These are phyloP conservation scores for Drechmeria coniospora DNA, from an alignment of 2,329 filamentous ascomycete species.

Conservation along the genomic window DNA sequence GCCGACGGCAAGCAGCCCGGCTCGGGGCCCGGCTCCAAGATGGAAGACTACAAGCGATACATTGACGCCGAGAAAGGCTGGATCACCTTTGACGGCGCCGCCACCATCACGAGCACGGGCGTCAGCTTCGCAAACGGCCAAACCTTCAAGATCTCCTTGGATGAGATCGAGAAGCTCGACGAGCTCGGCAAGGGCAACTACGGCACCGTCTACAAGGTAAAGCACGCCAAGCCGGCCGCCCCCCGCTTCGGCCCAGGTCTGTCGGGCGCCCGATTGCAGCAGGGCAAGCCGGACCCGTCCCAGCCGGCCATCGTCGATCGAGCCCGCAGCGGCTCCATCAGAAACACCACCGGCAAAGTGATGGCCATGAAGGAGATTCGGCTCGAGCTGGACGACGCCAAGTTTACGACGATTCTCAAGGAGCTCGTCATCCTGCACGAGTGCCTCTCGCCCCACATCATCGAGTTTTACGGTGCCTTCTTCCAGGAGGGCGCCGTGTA, in stretches of 20 bases:
- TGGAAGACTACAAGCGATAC: constrained; percentile 55
- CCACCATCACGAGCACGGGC: constrained; percentile 72
- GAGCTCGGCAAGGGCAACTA: constrained; percentile 98
- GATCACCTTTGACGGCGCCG: constrained; percentile 84
- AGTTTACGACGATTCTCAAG: constrained; percentile 94
- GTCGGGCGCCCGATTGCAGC: constrained; percentile 26
- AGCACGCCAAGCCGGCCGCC: constrained; percentile 53
- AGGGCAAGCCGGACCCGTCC: constrained; percentile 20
- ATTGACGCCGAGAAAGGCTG: constrained; percentile 87
- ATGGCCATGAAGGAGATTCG: constrained; percentile 99
- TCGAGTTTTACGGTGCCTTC: constrained; percentile 97
- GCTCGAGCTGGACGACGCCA: constrained; percentile 87
- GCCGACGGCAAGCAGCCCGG: constrained; percentile 16
- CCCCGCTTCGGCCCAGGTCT: constrained; percentile 45
- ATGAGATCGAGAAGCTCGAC: constrained; percentile 84
- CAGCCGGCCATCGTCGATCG: constrained; percentile 14
- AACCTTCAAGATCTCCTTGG: constrained; percentile 84
- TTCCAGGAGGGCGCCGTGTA: constrained; percentile 98
- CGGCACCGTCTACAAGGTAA: constrained; percentile 92
- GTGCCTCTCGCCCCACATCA: constrained; percentile 88
- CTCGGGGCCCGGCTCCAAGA: constrained; percentile 27
- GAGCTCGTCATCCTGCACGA: constrained; percentile 92
- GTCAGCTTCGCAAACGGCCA: constrained; percentile 86
- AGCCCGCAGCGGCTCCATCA: constrained; percentile 14
- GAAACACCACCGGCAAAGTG: constrained; percentile 55